These are phyloP conservation scores for Anthracocystis walkeri DNA, from an alignment of 1,284 basidiomycete genomes.

Conservation along the genomic window DNA sequence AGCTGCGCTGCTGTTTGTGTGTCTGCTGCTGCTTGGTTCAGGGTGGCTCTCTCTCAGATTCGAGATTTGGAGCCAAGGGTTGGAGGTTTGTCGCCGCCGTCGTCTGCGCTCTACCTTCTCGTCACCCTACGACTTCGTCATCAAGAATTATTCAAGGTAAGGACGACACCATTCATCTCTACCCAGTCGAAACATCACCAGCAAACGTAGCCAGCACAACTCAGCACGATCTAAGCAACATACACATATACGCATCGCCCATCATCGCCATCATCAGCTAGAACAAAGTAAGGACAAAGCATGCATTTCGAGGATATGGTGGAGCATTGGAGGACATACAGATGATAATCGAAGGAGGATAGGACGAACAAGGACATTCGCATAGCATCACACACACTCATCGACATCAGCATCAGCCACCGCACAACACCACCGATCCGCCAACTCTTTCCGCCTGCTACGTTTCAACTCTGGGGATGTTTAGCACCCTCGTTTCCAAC, in stretches of 20 bases:
- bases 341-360: neutral
- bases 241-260: neutral
- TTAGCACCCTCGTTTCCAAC: constrained; percentile 36
- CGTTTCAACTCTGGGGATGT: constrained; percentile 36
- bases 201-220: constrained; percentile 24
- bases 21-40: neutral
- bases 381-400: neutral
- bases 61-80: neutral
- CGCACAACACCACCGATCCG: neutral
- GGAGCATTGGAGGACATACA: neutral
- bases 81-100: constrained; percentile 20
- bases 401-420: constrained; percentile 1
- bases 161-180: constrained; percentile 15
- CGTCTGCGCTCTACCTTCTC: constrained; percentile 32
- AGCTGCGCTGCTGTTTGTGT: neutral
- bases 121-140: constrained; percentile 46
- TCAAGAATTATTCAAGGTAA: constrained; percentile 58
- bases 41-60: neutral
- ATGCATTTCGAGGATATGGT: neutral
- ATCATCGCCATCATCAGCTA: constrained; percentile 1
- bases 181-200: constrained; percentile 6
- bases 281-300: constrained; percentile 2
- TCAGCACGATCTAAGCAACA: neutral
- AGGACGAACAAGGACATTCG: neutral
- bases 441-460: constrained; percentile 8